A percentile compares a stretch with the other conserved stretches of the same genome.
phyloP scores from a whole-genome alignment of 2,329 filamentous ascomycete genomes.

The Neonectria coccinea region DNA sequence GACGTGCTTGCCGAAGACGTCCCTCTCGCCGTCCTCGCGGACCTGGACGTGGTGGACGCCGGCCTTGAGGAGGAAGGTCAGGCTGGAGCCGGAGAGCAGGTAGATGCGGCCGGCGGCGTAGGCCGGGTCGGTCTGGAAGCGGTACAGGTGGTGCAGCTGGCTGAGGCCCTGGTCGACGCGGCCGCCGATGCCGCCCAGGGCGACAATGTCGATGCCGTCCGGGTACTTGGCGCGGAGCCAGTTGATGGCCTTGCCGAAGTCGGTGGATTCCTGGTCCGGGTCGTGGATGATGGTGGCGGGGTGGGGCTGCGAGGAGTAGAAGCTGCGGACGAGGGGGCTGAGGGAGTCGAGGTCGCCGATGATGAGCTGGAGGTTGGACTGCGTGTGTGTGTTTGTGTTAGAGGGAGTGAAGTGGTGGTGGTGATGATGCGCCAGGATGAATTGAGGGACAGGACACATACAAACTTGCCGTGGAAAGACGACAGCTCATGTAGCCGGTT shows the following conservation, averaged over 20 bases:
- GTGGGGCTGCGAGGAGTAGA: slow-evolving; percentile 69
- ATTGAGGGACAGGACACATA: slow-evolving; percentile 43
- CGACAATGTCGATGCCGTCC: slow-evolving; percentile 72
- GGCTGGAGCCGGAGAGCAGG: slow-evolving; percentile 82
- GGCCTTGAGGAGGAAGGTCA: slow-evolving; percentile 82
- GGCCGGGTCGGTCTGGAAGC: slow-evolving; percentile 65
- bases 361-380: slow-evolving; percentile 76
- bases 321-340: slow-evolving; percentile 67
- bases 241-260: slow-evolving; percentile 85
- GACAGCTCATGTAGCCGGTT: slow-evolving; percentile 74
- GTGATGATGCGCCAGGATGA: slow-evolving; percentile 8
- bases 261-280: slow-evolving; percentile 86
- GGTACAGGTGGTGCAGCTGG: slow-evolving; percentile 85
- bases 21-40: slow-evolving; percentile 59
- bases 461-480: slow-evolving; percentile 57
- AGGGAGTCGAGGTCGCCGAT: slow-evolving; percentile 95
- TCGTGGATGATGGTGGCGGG: slow-evolving; percentile 74
- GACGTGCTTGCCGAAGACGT: slow-evolving; percentile 79
- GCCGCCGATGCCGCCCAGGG: slow-evolving; percentile 86
- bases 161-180: slow-evolving; percentile 93
- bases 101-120: slow-evolving; percentile 73
- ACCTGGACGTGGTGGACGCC: slow-evolving; percentile 77
- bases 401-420: background rate
- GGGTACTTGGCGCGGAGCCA: slow-evolving; percentile 62
- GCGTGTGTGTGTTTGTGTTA: slow-evolving; percentile 39